phyloP scores from a whole-genome alignment of 2,329 filamentous ascomycete genomes.

The Zasmidium citrigriseum region DNA sequence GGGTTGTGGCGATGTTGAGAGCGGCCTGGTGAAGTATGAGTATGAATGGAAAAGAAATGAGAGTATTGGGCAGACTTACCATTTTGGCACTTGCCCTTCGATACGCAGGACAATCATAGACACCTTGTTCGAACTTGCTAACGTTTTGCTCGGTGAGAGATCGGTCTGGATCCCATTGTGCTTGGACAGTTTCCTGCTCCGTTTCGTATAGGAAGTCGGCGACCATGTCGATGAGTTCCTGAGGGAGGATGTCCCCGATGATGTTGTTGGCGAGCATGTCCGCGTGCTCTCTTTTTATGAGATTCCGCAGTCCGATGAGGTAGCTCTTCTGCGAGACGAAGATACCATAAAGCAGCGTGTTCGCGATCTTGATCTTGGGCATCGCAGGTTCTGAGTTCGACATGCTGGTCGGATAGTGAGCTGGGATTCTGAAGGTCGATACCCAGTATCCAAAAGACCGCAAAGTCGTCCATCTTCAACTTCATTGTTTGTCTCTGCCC shows the following conservation, averaged over 20 bases:
- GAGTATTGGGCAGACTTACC: too few relatives aligned
- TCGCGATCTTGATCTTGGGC: slow-evolving; percentile 2
- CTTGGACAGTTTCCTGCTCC: neutral
- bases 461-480: too few relatives aligned
- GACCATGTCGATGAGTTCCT: slow-evolving; percentile 10
- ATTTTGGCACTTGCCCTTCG: neutral
- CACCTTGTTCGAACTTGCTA: neutral
- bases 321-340: slow-evolving; percentile 11
- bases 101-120: neutral
- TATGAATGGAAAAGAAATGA: neutral
- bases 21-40: neutral
- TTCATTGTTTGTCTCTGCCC: neutral
- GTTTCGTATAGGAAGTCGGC: slow-evolving; percentile 4
- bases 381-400: neutral
- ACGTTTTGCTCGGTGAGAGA: neutral
- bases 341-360: slow-evolving; percentile 8
- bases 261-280: slow-evolving; percentile 5
- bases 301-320: slow-evolving; percentile 11
- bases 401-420: neutral
- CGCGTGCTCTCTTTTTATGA: slow-evolving; percentile 7
- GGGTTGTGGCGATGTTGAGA: neutral
- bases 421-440: too few relatives aligned
- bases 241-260: neutral
- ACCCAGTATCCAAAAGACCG: too few relatives aligned
- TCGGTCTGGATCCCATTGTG: neutral